Evolutionary conservation across 805 yeast genomes (phyloP), one percentile per base, ranked within the genome.

Genomic region (Ogataea nakhonphanomensis): DNA sequence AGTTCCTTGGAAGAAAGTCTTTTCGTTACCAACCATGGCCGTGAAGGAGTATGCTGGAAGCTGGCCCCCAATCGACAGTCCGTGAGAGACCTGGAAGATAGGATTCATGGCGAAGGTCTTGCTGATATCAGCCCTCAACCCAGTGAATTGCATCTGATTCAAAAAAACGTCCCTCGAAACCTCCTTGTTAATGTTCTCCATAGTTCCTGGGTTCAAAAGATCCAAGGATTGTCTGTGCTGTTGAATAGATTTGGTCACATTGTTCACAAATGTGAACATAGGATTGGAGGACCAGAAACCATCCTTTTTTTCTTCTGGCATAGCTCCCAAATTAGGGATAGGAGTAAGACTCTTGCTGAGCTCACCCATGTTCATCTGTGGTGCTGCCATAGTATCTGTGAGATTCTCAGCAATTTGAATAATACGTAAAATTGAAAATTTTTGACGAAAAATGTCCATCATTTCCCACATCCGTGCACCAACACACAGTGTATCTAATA

Each of bases 21-120:
- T 76, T 59, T 91, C 96, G 48, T 83, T 80, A 48, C 95, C 97
- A 65, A 80, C 89, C 56, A 91, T 73, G 33, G 96, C 91, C 43
- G 88, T 78, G 63, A 91, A 86, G 22, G 95, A 90, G 64, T 93
- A 93, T 50, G 93, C 83, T 37, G 96, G 96, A 65, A 86, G 73
- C 50, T 81, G 80, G 42, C 95, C 84, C 35, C 98, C 98, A 52
- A 87, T 72, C 28, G 95, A 75, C 60, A 93, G 84, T 45, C 96
- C 83, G 64, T 93, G 99, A 48, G 96, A 84, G 44, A 95, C 85
- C 74, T 93, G 98, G 83, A 93, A 93, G 44, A 87, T 90, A 43
- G 99, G 99, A 67, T 81, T 81, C 75, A 90, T 76, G 49, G 84
- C 70, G 61, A 93, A 88, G 10, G 90, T 87, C 74, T 91, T 91